Percentiles rank a stretch among this genome's conserved stretches.
These are phyloP conservation scores for Cercospora sp. DNA, from an alignment of 2,329 filamentous ascomycete species.

Conservation along the genomic window DNA sequence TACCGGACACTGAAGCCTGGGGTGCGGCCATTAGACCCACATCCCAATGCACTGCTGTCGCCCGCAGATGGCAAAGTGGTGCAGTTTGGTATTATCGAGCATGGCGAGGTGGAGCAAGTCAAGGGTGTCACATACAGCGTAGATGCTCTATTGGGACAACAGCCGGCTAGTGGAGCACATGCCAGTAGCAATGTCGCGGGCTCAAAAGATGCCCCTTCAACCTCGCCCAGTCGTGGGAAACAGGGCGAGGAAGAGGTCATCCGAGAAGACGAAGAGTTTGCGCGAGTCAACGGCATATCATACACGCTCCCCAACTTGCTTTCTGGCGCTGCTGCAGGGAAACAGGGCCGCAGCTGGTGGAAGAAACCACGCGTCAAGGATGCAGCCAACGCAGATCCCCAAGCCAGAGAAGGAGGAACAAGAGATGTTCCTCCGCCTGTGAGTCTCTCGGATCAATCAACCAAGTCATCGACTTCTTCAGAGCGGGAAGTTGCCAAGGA, in stretches of 20 bases:
- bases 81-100: conserved; percentile 87
- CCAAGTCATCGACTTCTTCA: conserved; percentile 64
- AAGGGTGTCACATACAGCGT: conserved; percentile 98
- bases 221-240: conserved; percentile 37
- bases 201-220: conserved; percentile 42
- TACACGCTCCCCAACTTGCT: conserved; percentile 89
- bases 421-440: conserved; percentile 43
- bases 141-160: conserved; percentile 78
- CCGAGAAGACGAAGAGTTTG: conserved; percentile 86
- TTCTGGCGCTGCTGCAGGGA: conserved; percentile 58
- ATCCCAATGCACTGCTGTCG: conserved; percentile 76
- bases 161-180: conserved; percentile 51
- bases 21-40: conserved; percentile 77
- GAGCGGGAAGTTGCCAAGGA: conserved; percentile 83
- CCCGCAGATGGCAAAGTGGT: conserved; percentile 89
- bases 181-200: conserved; percentile 39
- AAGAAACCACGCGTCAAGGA: conserved; percentile 36
- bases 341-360: conserved; percentile 28
- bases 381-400: conserved; percentile 22
- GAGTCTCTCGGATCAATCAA: conserved; percentile 65
- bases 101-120: conserved; percentile 95
- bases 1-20: conserved; percentile 93
- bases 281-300: conserved; percentile 87
- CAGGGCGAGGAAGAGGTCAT: conserved; percentile 61
- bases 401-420: conserved; percentile 22